These are phyloP conservation scores for Cylindricascospora bacillispora DNA, from an alignment of 1,139 yeast species.

Conservation along the genomic window DNA sequence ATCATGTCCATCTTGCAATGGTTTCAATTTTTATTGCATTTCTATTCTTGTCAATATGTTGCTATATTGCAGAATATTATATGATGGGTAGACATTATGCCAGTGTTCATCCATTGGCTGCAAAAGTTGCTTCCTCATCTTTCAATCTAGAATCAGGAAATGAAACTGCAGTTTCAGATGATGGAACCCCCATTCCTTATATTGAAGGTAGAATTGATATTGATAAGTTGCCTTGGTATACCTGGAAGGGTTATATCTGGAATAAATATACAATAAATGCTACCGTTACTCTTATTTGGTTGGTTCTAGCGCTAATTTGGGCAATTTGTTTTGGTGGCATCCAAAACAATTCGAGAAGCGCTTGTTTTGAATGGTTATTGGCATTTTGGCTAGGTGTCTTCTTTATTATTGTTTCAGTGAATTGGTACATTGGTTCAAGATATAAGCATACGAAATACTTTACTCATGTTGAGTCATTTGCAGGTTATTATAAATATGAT, in stretches of 20 bases:
- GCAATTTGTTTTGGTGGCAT: conserved; percentile 55
- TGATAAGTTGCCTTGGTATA: conserved; percentile 31
- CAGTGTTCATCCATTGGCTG: conserved; percentile 20
- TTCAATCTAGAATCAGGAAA: conserved; percentile 1
- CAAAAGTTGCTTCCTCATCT: background rate
- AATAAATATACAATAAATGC: conserved; percentile 39
- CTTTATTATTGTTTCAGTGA: conserved; percentile 54
- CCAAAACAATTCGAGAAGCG: conserved; percentile 33
- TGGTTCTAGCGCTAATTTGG: conserved; percentile 49
- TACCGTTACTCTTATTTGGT: conserved; percentile 49
- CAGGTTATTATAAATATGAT: conserved; percentile 21
- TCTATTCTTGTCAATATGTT: conserved; percentile 50
- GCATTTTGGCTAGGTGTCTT: conserved; percentile 72
- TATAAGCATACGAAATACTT: conserved; percentile 19
- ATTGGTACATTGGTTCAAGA: conserved; percentile 48
- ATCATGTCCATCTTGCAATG: conserved; percentile 54
- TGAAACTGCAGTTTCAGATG: background rate
- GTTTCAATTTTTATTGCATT: conserved; percentile 64
- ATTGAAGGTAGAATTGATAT: conserved; percentile 3
- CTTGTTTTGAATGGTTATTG: conserved; percentile 66
- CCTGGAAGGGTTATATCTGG: conserved; percentile 19
- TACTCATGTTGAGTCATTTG: conserved; percentile 18
- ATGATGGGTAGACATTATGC: conserved; percentile 47
- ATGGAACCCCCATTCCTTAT: background rate
- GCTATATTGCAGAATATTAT: conserved; percentile 47